These are phyloP conservation scores for Pulveroboletus frians DNA, from an alignment of 768 basidiomycete genomes.

Conservation along the genomic window DNA sequence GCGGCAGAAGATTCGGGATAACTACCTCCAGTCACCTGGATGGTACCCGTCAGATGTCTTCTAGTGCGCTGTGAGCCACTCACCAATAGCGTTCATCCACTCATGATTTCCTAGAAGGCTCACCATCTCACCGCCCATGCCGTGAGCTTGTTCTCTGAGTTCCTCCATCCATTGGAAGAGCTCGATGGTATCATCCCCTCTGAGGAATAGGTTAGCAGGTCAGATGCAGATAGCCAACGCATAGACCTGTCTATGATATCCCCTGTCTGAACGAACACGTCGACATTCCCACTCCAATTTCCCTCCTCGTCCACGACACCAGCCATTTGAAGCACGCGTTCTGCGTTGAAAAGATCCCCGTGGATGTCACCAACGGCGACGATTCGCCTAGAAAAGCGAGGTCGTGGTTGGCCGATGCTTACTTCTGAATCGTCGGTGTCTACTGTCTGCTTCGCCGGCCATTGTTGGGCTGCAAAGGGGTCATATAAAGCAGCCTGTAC, in stretches of 20 bases:
- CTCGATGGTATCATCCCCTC: slow-evolving; percentile 86
- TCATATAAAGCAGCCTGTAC: slow-evolving; percentile 19
- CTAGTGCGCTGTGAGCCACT: slow-evolving; percentile 5
- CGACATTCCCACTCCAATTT: slow-evolving; percentile 77
- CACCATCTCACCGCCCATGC: slow-evolving; percentile 66
- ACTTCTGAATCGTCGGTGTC: slow-evolving; percentile 8
- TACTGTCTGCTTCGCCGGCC: slow-evolving; percentile 2
- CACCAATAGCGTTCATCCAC: slow-evolving; percentile 87
- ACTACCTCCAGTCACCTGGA: slow-evolving; percentile 80
- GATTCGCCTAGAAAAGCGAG: slow-evolving; percentile 45
- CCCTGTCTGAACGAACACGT: slow-evolving; percentile 91
- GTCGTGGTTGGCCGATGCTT: slow-evolving; percentile 22
- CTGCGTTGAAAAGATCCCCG: slow-evolving; percentile 79
- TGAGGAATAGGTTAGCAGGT: slow-evolving; percentile 26
- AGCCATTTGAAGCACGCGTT: slow-evolving; percentile 74
- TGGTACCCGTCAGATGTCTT: slow-evolving; percentile 8
- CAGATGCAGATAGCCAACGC: not conserved
- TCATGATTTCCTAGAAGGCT: slow-evolving; percentile 93
- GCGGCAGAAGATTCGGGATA: slow-evolving; percentile 9
- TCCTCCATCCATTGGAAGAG: slow-evolving; percentile 82
- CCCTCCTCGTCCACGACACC: slow-evolving; percentile 66
- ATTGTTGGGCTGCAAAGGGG: slow-evolving; percentile 20
- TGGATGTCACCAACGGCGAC: slow-evolving; percentile 92
- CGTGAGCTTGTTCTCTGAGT: slow-evolving; percentile 68
- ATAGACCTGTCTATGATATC: slow-evolving; percentile 88